Base-by-base conservation (phyloP, 2,329 filamentous ascomycete genomes). In the Colletotrichum horii region DNA sequence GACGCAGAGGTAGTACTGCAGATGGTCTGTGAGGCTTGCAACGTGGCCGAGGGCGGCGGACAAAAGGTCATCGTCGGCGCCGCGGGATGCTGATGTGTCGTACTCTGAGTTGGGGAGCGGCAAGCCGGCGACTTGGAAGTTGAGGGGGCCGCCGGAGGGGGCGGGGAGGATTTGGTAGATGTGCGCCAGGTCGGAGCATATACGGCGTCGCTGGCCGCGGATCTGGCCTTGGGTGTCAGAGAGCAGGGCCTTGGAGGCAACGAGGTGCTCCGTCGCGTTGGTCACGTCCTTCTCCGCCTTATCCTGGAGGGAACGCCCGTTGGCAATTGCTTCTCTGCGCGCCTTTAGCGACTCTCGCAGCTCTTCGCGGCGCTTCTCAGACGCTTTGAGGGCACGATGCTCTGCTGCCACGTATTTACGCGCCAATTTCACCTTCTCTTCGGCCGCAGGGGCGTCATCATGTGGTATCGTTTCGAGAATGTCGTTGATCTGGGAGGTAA, bases 121-220 rank as follows among this genome's bases (percentile, higher is more conserved):
- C 3, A 98, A 86, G 19, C 91, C 92, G 80, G 94, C 93, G 77
- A 99, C 98, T 15, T 93, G 95, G 83, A 98, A 98, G 0, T 93
- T 90, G 2, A 98, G 90, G 0, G 95, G 90, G 4, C 90, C 87
- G 15, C 86, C 87, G 9, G 87, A 85, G 1, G 87, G 85, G 3
- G 84, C 81, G 0, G 96, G 93, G 11, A 92, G 91, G 75, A 99
- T 98, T 6, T 94, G 93, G 81, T 96, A 98, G 72, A 98, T 94
- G 30, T 88, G 86, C 15, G 92, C 87, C 0, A 99, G 88, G 78
- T 98, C 96, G 78, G 97, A 93, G 83, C 95, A 96, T 71, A 98
- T 95, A 43, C 97, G 93, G 16, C 96, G 92, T 26, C 96, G 91
- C 83, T 98, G 97, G n/a, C 94, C 95, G 74, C 90, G 92, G n/a